Conservation (phyloP, 2,329 filamentous ascomycete species). For the Botrytis paeoniae region DNA sequence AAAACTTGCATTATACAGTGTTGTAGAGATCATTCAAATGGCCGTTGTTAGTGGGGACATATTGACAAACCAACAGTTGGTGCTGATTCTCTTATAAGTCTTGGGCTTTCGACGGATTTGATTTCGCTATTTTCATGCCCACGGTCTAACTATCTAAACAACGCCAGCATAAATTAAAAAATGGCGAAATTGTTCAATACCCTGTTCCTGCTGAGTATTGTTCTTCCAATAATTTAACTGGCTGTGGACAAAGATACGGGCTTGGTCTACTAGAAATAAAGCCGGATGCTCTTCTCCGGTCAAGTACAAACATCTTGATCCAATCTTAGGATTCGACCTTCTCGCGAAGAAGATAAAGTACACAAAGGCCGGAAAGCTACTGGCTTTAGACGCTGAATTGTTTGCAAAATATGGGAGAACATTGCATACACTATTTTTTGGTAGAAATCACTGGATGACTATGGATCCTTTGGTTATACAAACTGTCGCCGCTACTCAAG, state of each 20-base stretch:
- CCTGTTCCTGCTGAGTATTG: neutral
- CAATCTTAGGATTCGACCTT: constrained; percentile 1
- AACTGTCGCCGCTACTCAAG: constrained; percentile 52
- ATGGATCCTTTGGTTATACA: constrained; percentile 55
- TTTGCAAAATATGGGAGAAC: constrained; percentile 22
- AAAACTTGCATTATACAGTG: neutral
- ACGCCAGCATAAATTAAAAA: neutral
- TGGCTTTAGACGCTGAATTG: constrained; percentile 15
- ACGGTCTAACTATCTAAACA: neutral
- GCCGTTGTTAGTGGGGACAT: neutral
- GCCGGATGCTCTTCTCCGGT: constrained; percentile 3
- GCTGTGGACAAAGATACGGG: neutral
- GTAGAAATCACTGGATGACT: constrained; percentile 36
- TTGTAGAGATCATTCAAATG: neutral
- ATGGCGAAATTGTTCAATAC: neutral
- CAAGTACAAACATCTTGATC: constrained; percentile 9
- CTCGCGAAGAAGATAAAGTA: neutral
- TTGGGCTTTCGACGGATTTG: neutral
- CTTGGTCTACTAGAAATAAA: neutral
- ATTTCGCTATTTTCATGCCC: neutral
- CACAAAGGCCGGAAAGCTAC: neutral
- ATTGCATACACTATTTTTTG: constrained; percentile 15
- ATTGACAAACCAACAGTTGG: neutral
- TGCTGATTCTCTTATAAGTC: neutral
- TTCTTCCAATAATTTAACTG: neutral